Conservation (phyloP, 805 yeast species). For the Candida oleophila region DNA sequence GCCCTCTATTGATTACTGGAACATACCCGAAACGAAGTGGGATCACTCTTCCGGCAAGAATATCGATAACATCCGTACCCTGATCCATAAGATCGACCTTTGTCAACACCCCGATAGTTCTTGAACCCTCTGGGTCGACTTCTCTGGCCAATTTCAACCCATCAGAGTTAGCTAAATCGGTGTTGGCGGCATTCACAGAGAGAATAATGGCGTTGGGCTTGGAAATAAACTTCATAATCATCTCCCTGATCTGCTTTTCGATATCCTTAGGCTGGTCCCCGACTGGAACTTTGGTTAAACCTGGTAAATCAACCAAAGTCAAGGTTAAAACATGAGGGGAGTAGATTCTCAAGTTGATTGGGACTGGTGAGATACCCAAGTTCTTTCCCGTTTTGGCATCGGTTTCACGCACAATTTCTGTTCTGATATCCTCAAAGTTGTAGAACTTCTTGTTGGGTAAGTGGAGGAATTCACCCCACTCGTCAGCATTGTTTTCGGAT, state of each 20-base stretch:
- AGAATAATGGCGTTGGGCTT: slow-evolving; percentile 93
- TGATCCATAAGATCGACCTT: slow-evolving; percentile 97
- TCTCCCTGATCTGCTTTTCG: slow-evolving; percentile 88
- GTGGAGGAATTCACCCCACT: slow-evolving; percentile 98
- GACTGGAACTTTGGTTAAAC: slow-evolving; percentile 96
- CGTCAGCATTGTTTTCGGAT: slow-evolving; percentile 72
- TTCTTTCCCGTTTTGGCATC: slow-evolving; percentile 79
- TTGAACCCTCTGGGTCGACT: slow-evolving; percentile 93
- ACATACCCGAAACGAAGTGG: slow-evolving; percentile 94
- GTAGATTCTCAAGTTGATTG: slow-evolving; percentile 88
- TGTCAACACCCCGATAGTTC: slow-evolving; percentile 96
- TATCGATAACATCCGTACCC: slow-evolving; percentile 96
- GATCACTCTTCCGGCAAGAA: slow-evolving; percentile 91
- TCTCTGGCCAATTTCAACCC: slow-evolving; percentile 95
- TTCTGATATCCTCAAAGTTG: slow-evolving; percentile 85
- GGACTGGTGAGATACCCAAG: slow-evolving; percentile 86
- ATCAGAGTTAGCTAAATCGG: slow-evolving; percentile 95
- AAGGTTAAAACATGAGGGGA: slow-evolving; percentile 93
- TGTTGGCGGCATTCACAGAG: slow-evolving; percentile 94
- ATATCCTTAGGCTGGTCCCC: slow-evolving; percentile 99
- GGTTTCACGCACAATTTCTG: slow-evolving; percentile 89
- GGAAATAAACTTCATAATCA: slow-evolving; percentile 89
- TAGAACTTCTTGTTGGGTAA: slow-evolving; percentile 83
- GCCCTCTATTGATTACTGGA: slow-evolving; percentile 97
- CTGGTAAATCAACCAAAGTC: slow-evolving; percentile 95